Conservation (phyloP, 768 basidiomycete species). For the Termitomyces sp. region DNA sequence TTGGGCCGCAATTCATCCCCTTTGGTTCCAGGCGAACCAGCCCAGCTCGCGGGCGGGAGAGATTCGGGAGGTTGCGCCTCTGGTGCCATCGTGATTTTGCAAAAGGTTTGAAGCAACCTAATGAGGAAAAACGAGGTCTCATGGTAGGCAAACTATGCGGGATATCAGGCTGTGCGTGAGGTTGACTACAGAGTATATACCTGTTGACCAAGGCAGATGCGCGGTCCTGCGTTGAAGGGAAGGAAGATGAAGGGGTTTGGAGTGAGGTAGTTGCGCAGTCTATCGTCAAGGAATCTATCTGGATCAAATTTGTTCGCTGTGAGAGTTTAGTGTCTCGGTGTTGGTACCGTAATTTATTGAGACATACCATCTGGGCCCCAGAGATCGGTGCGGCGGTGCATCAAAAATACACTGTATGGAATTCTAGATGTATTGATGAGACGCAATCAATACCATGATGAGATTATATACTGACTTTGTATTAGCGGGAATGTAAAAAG, state of each 20-base stretch:
- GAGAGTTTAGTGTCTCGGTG: background rate
- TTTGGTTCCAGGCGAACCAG: constrained; percentile 25
- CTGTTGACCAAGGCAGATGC: constrained; percentile 55
- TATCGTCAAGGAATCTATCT: constrained; percentile 58
- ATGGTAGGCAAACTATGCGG: constrained; percentile 45
- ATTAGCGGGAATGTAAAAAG: constrained; percentile 32
- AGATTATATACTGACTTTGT: constrained; percentile 18
- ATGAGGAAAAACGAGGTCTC: constrained; percentile 48
- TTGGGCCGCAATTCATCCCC: constrained; percentile 14
- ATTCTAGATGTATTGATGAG: constrained; percentile 11
- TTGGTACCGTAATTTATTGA: background rate
- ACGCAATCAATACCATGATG: constrained; percentile 6
- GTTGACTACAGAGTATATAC: constrained; percentile 13
- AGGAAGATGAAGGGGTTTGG: constrained; percentile 66
- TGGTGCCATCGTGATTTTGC: constrained; percentile 29
- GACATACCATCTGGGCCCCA: constrained; percentile 56
- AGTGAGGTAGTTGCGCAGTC: constrained; percentile 45
- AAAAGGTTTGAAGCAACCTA: constrained; percentile 40
- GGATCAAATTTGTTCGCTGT: constrained; percentile 56
- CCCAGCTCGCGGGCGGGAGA: constrained; percentile 40
- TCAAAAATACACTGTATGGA: constrained; percentile 29
- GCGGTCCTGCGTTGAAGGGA: constrained; percentile 65
- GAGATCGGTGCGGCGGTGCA: constrained; percentile 40
- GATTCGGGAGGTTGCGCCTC: constrained; percentile 37
- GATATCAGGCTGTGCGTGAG: background rate